phyloP scores from a whole-genome alignment of 2,329 filamentous ascomycete genomes.

The Apiospora koreana region DNA sequence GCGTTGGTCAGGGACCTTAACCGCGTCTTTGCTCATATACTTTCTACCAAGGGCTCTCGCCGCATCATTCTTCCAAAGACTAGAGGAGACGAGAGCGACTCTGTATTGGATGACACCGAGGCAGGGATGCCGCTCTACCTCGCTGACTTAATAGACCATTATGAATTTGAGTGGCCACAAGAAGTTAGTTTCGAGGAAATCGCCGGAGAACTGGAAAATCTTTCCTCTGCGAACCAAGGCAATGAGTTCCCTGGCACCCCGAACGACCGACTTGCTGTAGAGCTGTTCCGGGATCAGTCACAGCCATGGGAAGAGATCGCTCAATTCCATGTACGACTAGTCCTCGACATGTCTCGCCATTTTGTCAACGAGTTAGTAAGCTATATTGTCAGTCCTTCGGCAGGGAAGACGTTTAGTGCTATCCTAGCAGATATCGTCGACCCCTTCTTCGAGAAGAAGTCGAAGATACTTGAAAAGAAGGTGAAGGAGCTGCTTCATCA shows the following conservation, averaged over 20 bases:
- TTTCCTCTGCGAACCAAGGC: slow-evolving; percentile 17
- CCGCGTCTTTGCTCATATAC: too few species aligned
- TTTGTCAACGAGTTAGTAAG: slow-evolving; percentile 17
- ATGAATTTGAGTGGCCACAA: too few species aligned
- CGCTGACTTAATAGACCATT: too few species aligned
- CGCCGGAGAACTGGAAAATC: slow-evolving; percentile 14
- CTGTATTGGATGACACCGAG: too few species aligned
- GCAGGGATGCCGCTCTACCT: too few species aligned
- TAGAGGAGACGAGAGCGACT: too few species aligned
- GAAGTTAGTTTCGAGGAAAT: too few species aligned
- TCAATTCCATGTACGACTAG: slow-evolving; percentile 12
- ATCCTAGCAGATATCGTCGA: not conserved
- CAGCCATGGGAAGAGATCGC: slow-evolving; percentile 16
- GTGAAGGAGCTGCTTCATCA: not conserved
- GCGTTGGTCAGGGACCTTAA: too few species aligned
- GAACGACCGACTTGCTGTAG: slow-evolving; percentile 12
- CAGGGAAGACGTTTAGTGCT: not conserved
- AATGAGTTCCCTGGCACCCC: slow-evolving; percentile 16
- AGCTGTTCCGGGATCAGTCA: slow-evolving; percentile 16
- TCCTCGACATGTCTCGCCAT: slow-evolving; percentile 12
- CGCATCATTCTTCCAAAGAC: too few species aligned
- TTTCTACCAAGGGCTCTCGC: too few species aligned
- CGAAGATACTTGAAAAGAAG: not conserved
- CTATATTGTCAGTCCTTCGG: slow-evolving; percentile 13
- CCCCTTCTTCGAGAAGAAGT: not conserved